These are phyloP conservation scores for Lepiota venenata DNA, from an alignment of 768 basidiomycete species.

Conservation along the genomic window DNA sequence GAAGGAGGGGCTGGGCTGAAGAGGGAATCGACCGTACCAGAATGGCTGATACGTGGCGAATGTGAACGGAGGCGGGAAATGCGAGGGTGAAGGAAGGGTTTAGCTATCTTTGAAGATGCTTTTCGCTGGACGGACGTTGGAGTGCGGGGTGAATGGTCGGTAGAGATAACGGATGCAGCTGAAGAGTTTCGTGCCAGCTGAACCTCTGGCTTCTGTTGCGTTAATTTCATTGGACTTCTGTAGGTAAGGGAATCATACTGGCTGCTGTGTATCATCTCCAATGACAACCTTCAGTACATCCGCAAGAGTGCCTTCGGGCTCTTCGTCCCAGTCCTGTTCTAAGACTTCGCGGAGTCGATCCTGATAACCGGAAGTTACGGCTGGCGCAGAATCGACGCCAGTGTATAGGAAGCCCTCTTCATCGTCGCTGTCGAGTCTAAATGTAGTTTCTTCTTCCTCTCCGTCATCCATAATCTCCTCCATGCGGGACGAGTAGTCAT, in stretches of 20 bases:
- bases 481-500: conserved; percentile 67
- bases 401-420: conserved; percentile 71
- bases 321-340: conserved; percentile 57
- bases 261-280: conserved; percentile 23
- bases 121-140: conserved; percentile 32
- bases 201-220: conserved; percentile 5
- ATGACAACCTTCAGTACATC: conserved; percentile 40
- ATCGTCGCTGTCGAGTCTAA: conserved; percentile 21
- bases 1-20: conserved; percentile 37
- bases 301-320: conserved; percentile 37
- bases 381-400: conserved; percentile 57
- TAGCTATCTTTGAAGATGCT: conserved; percentile 36
- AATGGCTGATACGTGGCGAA: conserved; percentile 41
- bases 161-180: conserved; percentile 30
- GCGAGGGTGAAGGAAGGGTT: conserved; percentile 67
- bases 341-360: conserved; percentile 72
- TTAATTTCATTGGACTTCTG: not conserved
- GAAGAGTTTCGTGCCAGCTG: conserved; percentile 21
- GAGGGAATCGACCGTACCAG: not conserved
- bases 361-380: conserved; percentile 48
- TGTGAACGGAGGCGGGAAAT: conserved; percentile 79
- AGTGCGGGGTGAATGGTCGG: conserved; percentile 36
- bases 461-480: conserved; percentile 57
- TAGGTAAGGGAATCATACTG: conserved; percentile 23
- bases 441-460: conserved; percentile 27